These are phyloP conservation scores for Gardenia jasminoides DNA, from an alignment of 257 asterid genomes.

Conservation along the genomic window DNA sequence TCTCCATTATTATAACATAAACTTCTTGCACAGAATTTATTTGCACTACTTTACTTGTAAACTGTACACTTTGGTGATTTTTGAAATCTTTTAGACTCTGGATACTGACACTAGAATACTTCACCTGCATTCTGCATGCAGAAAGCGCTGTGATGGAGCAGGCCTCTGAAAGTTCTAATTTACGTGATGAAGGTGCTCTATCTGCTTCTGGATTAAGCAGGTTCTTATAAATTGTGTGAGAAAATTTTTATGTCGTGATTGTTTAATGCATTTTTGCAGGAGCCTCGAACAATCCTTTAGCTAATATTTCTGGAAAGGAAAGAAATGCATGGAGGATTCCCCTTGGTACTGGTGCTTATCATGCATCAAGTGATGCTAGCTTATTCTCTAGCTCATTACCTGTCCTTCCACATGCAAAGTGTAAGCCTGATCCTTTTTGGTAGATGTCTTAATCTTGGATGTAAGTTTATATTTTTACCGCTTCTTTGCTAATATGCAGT, in stretches of 20 bases:
- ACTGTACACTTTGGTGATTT: background rate
- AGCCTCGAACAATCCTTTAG: constrained; percentile 27
- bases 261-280: constrained; percentile 26
- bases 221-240: background rate
- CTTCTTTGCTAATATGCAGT: constrained; percentile 45
- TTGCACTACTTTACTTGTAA: background rate
- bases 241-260: background rate
- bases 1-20: background rate
- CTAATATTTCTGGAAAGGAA: constrained; percentile 34
- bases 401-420: constrained; percentile 52
- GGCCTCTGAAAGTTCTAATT: constrained; percentile 20
- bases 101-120: background rate
- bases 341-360: constrained; percentile 37
- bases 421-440: constrained; percentile 41
- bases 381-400: constrained; percentile 88
- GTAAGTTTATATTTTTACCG: background rate
- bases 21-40: too few species aligned
- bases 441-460: background rate
- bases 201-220: background rate
- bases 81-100: background rate
- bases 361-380: constrained; percentile 66
- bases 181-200: constrained; percentile 29
- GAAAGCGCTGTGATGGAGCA: constrained; percentile 30
- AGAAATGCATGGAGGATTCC: constrained; percentile 60
- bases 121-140: background rate